Evolutionary conservation across 345 rosid species (phyloP).

Genomic region (Fremontodendron californicum): DNA sequence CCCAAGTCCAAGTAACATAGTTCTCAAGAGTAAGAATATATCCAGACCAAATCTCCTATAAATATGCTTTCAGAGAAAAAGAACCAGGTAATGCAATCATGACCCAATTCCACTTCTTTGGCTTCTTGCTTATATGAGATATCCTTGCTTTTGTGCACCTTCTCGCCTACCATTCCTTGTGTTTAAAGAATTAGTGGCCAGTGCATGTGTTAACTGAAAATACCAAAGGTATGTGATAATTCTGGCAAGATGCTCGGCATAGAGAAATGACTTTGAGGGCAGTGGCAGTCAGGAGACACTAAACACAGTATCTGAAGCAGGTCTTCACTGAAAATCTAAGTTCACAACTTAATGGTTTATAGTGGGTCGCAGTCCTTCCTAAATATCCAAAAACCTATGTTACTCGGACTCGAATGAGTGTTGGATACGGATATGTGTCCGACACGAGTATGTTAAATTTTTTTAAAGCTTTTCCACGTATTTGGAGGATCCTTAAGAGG

Average conservation of each 20-base stretch:
- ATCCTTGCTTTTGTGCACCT: neutral
- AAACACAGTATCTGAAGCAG: neutral
- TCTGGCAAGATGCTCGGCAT: neutral
- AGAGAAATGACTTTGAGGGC: neutral
- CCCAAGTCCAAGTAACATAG: no score
- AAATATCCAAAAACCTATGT: no score
- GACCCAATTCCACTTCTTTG: neutral
- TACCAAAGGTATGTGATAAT: neutral
- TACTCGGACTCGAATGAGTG: no score
- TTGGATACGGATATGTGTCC: no score
- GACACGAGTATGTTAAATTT: no score
- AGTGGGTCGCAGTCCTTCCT: neutral
- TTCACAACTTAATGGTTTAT: neutral
- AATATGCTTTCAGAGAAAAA: no score
- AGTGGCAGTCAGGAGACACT: neutral
- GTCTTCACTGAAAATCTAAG: neutral
- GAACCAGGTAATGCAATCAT: neutral
- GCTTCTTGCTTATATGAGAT: neutral
- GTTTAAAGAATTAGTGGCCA: neutral
- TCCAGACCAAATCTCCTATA: neutral
- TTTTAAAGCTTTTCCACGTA: no score
- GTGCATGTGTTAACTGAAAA: neutral
- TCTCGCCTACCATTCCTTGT: neutral
- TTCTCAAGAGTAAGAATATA: neutral
- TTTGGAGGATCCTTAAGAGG: no score